These are phyloP conservation scores for Ogataea paradorogensis DNA, from an alignment of 805 yeast species.

Conservation along the genomic window DNA sequence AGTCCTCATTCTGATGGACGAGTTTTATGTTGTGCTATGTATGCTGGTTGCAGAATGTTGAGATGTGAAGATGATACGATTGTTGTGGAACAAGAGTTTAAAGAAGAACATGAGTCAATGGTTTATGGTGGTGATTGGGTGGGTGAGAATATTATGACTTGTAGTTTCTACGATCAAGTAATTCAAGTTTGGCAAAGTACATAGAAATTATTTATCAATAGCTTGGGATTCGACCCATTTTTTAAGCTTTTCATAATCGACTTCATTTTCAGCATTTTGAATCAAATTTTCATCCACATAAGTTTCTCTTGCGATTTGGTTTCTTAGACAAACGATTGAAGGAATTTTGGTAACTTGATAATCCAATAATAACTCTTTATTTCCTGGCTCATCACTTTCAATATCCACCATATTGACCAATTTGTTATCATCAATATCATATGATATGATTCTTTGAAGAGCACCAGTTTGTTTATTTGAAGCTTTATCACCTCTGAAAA, in stretches of 20 bases:
- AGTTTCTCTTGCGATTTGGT: conserved; percentile 54
- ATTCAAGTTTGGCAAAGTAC: conserved; percentile 65
- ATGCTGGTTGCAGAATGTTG: conserved; percentile 83
- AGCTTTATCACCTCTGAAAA: conserved; percentile 58
- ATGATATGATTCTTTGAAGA: conserved; percentile 49
- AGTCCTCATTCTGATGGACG: conserved; percentile 40
- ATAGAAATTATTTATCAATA: conserved; percentile 22
- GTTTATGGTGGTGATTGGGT: conserved; percentile 95
- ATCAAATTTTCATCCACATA: conserved; percentile 34
- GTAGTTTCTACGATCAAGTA: conserved; percentile 87
- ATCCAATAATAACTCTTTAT: conserved; percentile 53
- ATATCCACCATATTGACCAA: conserved; percentile 65
- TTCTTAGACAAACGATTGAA: conserved; percentile 60
- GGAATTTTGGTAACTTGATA: conserved; percentile 59
- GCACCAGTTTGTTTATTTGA: conserved; percentile 63
- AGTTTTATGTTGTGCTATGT: conserved; percentile 87
- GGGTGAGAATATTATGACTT: conserved; percentile 59
- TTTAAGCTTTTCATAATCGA: conserved; percentile 43
- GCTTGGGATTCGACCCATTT: conserved; percentile 44
- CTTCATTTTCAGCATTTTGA: conserved; percentile 30
- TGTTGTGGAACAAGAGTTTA: conserved; percentile 43
- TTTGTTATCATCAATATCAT: conserved; percentile 39
- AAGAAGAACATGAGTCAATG: conserved; percentile 82
- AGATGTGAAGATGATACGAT: conserved; percentile 31
- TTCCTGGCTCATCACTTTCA: conserved; percentile 65